These are phyloP conservation scores for Grosmannia serpens DNA, from an alignment of 2,329 filamentous ascomycete genomes.

Conservation along the genomic window DNA sequence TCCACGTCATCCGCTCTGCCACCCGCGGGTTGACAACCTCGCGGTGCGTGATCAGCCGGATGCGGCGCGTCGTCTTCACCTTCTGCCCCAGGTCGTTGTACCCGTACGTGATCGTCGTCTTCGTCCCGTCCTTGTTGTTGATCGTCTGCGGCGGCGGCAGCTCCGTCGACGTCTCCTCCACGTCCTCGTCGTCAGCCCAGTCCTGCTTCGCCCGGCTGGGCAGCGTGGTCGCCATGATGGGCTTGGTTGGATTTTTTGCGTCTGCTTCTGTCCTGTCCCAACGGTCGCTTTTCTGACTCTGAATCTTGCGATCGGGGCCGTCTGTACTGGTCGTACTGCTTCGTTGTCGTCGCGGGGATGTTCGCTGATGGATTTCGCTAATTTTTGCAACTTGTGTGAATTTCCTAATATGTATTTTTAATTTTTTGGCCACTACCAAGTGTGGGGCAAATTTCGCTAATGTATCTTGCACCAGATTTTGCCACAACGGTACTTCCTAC, in stretches of 20 bases:
- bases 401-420: slow-evolving; percentile 3
- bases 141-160: slow-evolving; percentile 82
- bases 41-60: slow-evolving; percentile 83
- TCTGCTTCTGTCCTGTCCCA: not conserved
- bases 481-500: not conserved
- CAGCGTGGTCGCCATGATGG: slow-evolving; percentile 10
- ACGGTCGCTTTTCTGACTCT: not conserved
- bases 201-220: slow-evolving; percentile 40
- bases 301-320: not conserved
- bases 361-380: slow-evolving; percentile 1
- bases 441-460: slow-evolving; percentile 6
- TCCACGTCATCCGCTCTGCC: slow-evolving; percentile 84
- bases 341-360: not conserved
- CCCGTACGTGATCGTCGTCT: slow-evolving; percentile 83
- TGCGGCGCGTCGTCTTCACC: slow-evolving; percentile 92
- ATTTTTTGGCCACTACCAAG: slow-evolving; percentile 9
- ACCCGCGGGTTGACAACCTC: slow-evolving; percentile 94
- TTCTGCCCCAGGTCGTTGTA: slow-evolving; percentile 91
- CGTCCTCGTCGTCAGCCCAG: slow-evolving; percentile 94
- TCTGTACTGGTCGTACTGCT: not conserved
- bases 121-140: slow-evolving; percentile 96
- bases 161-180: slow-evolving; percentile 54
- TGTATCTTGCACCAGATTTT: not conserved
- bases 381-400: slow-evolving; percentile 7
- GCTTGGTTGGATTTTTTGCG: not conserved